Base-by-base conservation (phyloP, 805 yeast species). In the Saccharomycodes ludwigii region DNA sequence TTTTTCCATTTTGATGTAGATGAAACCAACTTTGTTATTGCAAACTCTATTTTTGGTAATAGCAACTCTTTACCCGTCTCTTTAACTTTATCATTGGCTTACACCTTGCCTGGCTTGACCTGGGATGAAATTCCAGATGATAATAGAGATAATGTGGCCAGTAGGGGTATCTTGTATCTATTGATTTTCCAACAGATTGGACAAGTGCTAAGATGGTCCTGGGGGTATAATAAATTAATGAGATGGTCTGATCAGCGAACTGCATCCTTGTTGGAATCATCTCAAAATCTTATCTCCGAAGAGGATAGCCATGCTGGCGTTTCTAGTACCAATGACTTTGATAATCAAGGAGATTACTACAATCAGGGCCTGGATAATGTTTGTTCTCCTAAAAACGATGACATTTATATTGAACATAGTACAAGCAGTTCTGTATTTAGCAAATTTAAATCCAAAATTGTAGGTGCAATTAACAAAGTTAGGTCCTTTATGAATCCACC, bases 31-130 rank as follows among this genome's bases (percentile, higher is more conserved):
- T 88, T 83, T 47, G 95, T 91, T 30, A 79, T 93, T 15, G 97
- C 95, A 2, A 91, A 91, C 93, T 84, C 91, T 3, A 95, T 86
- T 5, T 88, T 88, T 58, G 97, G 96, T 32, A 91, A 88, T 58
- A 83, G 95, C 27, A 88, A 88, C 61, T 81, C 94, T 8, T 67
- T 88, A 34, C 97, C 98, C 0, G 97, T 88, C 2, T 84, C 95
- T 0, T 65, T 91, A 41, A 80, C 91, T 1, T 61, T 91, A 35
- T 77, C 94, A 1, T 61, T 80, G 40, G 75, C 86, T 2, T 76
- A 76, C 48, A 75, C 88, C 0, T 59, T 80, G 37, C 93, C 91
- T 3, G 72, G 74, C 40, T 61, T 80, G 37, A 67, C 73, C 30
- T 80, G 93, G 93, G 81, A 74, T 35, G 78, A 74, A 38, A 61